Percentiles rank a stretch among this genome's conserved stretches.
Evolutionary conservation across 805 yeast species (phyloP).

Genomic region (Metschnikowia dekortorum): DNA sequence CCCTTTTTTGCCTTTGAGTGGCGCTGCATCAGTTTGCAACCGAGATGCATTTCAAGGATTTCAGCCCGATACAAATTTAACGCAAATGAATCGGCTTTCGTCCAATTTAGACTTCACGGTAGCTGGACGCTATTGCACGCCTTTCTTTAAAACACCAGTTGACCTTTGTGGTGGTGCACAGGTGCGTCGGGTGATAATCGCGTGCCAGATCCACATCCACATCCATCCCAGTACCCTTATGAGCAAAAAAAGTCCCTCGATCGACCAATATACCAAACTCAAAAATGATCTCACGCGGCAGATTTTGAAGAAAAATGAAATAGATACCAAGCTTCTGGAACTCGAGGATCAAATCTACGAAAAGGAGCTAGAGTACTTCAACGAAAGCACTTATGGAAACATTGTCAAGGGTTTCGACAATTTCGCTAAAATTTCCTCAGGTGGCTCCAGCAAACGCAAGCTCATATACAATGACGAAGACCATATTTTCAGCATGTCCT

Average conservation of each 20-base stretch:
- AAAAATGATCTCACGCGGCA: slow-evolving; percentile 63
- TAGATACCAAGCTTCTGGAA: slow-evolving; percentile 58
- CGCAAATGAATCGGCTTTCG: background rate
- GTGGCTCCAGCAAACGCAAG: slow-evolving; percentile 42
- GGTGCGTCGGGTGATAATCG: background rate
- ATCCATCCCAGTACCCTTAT: background rate
- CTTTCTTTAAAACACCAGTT: background rate
- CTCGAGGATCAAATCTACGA: slow-evolving; percentile 78
- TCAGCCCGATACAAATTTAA: background rate
- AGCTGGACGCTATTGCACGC: too few species aligned
- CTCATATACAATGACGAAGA: slow-evolving; percentile 65
- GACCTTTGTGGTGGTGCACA: background rate
- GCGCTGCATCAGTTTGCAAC: background rate
- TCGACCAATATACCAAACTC: slow-evolving; percentile 59
- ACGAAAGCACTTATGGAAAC: slow-evolving; percentile 70
- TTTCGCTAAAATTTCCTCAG: slow-evolving; percentile 48
- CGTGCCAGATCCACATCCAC: background rate
- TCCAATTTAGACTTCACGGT: background rate
- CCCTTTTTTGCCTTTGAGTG: background rate
- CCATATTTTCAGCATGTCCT: slow-evolving; percentile 73
- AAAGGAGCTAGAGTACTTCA: slow-evolving; percentile 72
- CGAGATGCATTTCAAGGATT: background rate
- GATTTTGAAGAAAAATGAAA: slow-evolving; percentile 53
- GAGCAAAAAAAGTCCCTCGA: slow-evolving; percentile 19
- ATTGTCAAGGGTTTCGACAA: slow-evolving; percentile 90